Evolutionary conservation across 2,329 filamentous ascomycete species (phyloP).

Genomic region (Venturia effusa): DNA sequence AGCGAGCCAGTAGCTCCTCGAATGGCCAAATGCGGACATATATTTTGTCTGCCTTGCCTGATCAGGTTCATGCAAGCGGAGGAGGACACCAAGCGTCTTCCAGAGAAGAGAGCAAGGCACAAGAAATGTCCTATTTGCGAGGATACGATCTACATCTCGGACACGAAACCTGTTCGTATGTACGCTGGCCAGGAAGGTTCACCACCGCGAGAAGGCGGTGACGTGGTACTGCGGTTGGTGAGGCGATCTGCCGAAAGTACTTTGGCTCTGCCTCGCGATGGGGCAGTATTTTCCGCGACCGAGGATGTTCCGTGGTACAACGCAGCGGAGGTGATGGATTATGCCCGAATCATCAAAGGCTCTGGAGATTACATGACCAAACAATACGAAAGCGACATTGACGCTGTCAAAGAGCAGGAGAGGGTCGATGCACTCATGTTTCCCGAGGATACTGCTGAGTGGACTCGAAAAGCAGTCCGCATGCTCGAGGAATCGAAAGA

Average conservation of each 20-base stretch:
- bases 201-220: constrained; percentile 69
- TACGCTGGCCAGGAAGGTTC: constrained; percentile 81
- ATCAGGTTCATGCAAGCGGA: constrained; percentile 91
- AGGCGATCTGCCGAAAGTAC: constrained; percentile 71
- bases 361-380: constrained; percentile 76
- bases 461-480: constrained; percentile 74
- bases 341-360: constrained; percentile 90
- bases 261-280: constrained; percentile 76
- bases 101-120: constrained; percentile 64
- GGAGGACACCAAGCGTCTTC: constrained; percentile 48
- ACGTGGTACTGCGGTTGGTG: constrained; percentile 81
- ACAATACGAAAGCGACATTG: constrained; percentile 71
- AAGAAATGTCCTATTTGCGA: constrained; percentile 97
- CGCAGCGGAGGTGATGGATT: constrained; percentile 86
- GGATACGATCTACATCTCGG: constrained; percentile 84
- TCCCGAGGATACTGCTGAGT: constrained; percentile 74
- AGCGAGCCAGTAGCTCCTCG: constrained; percentile 85
- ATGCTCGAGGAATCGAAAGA: constrained; percentile 67
- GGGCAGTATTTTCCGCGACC: constrained; percentile 56
- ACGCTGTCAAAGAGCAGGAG: constrained; percentile 63
- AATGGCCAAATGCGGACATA: constrained; percentile 96
- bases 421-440: constrained; percentile 87
- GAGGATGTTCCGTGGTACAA: constrained; percentile 92
- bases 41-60: constrained; percentile 88
- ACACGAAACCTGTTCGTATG: constrained; percentile 81